Conservation (phyloP, 2,329 filamentous ascomycete species). For the Clarireedia homoeocarpa region DNA sequence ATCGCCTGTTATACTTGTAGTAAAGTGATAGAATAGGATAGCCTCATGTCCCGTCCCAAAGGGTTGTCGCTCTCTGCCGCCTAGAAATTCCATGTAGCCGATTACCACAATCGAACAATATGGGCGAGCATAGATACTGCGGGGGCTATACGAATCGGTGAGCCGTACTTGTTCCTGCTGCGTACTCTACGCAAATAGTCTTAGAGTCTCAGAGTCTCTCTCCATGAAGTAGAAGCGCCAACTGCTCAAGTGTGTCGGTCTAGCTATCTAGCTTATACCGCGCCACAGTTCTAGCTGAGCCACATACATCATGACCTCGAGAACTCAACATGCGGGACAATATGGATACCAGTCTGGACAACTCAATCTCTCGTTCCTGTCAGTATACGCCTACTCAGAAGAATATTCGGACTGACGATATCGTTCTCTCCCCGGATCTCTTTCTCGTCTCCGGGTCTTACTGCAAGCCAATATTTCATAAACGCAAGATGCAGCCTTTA, state of each 20-base stretch:
- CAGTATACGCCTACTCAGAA: not conserved
- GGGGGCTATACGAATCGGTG: not conserved
- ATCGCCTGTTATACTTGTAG: not conserved
- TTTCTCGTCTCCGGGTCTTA: not conserved
- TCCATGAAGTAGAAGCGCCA: too few relatives aligned
- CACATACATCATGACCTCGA: not conserved
- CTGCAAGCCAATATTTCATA: not conserved
- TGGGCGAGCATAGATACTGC: not conserved
- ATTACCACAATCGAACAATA: not conserved
- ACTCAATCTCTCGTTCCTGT: too few relatives aligned
- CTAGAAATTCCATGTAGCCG: not conserved
- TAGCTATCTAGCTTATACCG: not conserved
- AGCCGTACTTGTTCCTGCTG: not conserved
- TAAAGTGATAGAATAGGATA: too few relatives aligned
- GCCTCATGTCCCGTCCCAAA: not conserved
- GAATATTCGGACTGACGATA: not conserved
- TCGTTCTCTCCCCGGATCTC: not conserved
- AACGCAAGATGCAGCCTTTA: not conserved
- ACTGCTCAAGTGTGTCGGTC: not conserved
- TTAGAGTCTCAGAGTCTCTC: too few relatives aligned
- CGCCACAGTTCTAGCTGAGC: not conserved
- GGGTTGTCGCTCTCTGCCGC: not conserved
- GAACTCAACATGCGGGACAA: too few relatives aligned
- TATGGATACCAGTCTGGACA: too few relatives aligned
- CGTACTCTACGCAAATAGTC: too few relatives aligned